Conservation (phyloP, 2,329 filamentous ascomycete species). For the Monosporascus cannonballus region DNA sequence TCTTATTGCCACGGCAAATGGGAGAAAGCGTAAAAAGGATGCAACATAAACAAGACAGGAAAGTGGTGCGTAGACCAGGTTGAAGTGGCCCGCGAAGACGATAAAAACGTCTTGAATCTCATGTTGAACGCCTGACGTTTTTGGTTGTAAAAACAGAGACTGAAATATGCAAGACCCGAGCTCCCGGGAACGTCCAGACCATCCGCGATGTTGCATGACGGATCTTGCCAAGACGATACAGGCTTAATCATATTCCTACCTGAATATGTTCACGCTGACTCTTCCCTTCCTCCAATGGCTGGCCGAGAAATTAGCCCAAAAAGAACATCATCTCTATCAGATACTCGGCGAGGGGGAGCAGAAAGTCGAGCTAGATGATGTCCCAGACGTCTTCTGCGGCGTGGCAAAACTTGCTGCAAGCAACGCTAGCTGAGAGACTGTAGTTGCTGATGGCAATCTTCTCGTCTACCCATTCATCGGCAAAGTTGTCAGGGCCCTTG, state of each 20-base stretch:
- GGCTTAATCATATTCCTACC: conserved; percentile 21
- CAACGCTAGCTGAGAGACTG: conserved; percentile 93
- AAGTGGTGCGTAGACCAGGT: conserved; percentile 48
- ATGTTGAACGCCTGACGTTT: conserved; percentile 77
- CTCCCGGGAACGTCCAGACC: conserved; percentile 39
- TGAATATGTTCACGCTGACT: conserved; percentile 23
- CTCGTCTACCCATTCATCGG: conserved; percentile 90
- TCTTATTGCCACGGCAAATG: background rate
- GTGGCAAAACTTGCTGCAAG: conserved; percentile 99
- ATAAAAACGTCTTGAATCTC: conserved; percentile 60
- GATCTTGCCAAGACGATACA: conserved; percentile 33
- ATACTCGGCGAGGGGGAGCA: background rate
- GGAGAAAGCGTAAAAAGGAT: conserved; percentile 6
- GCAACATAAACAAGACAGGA: conserved; percentile 15
- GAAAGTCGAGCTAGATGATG: conserved; percentile 55
- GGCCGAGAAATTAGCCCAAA: background rate
- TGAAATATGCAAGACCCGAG: conserved; percentile 63
- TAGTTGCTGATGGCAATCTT: conserved; percentile 98
- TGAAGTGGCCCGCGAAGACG: conserved; percentile 59
- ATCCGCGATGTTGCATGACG: conserved; percentile 70
- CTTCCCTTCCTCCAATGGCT: conserved; percentile 9
- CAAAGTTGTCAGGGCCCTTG: conserved; percentile 92
- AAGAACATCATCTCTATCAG: background rate
- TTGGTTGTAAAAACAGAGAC: conserved; percentile 82
- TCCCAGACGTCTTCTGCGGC: conserved; percentile 95